Base-by-base conservation (phyloP, 2,329 filamentous ascomycete genomes). In the Fusarium robinianum region DNA sequence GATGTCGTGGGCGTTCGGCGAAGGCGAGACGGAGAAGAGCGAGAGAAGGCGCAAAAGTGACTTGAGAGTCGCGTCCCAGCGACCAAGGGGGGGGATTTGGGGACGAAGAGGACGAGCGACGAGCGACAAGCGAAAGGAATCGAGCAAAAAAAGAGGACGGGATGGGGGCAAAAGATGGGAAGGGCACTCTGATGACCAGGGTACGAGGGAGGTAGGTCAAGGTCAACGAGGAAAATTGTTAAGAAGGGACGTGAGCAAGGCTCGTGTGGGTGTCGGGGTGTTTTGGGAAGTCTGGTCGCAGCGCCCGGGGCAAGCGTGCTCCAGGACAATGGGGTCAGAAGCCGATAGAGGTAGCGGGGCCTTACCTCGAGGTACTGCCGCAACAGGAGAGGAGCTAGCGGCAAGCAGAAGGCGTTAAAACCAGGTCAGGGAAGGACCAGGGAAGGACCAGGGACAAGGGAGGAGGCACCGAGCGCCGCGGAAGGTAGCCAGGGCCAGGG, bases 311-410 rank as follows among this genome's bases (percentile, higher is more conserved):
- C 51, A 58, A 47, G 51, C 55, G 53, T 45, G 53, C 34, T 51
- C 53, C 47, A 56, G 49, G 49, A 58, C 41, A 51, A 58, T 58
- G 58, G 54, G 52, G 47, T 53, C 54, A 53, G 51, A 50, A 27
- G 45, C 43, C 48, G 31, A 51, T 52, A 53, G 51, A 52, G 45
- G 46, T 41, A 48, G 51, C 49, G 45, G 38, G 46, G 47, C 46
- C 55, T 60, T 55, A 54, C 53, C 56, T 58, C 37, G 35, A 57
- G 45, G 45, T 48, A 57, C 41, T 38, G 43, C 31, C 41, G 49
- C 53, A 47, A 54, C 43, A 43, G 27, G 33, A 54, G 51, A 49
- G 38, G 24, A 52, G 42, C 52, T 41, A 57, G 55, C 47, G 42
- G 51, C 46, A 58, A 44, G 46, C 43, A 55, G 40, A 50, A 49